These are phyloP conservation scores for Prunus yedoensis DNA, from an alignment of 331 rosid genomes.

Conservation along the genomic window DNA sequence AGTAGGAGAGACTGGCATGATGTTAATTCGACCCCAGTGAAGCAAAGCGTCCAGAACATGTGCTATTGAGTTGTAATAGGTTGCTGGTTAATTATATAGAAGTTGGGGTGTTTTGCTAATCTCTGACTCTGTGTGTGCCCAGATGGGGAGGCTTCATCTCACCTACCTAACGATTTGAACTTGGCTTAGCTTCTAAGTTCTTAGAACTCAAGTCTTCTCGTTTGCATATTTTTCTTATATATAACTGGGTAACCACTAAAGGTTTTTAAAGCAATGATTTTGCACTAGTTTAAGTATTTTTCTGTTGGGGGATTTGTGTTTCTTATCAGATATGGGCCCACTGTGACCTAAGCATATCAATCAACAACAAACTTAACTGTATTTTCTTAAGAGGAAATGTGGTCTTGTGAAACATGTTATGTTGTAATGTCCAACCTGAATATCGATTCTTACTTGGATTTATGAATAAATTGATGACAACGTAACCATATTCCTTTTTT, in stretches of 20 bases:
- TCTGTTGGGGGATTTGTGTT: background rate
- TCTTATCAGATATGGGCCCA: background rate
- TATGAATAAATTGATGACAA: too few relatives aligned
- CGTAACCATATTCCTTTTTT: too few relatives aligned
- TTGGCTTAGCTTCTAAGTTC: constrained; percentile 61
- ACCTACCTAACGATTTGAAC: constrained; percentile 62
- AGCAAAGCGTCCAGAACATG: background rate
- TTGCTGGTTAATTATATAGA: constrained; percentile 3
- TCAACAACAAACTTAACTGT: background rate
- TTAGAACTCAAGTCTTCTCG: constrained; percentile 50
- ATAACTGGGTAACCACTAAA: constrained; percentile 16
- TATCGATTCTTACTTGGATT: too few relatives aligned
- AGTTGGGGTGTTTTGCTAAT: background rate
- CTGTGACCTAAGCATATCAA: background rate
- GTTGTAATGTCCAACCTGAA: too few relatives aligned
- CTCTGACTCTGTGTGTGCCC: background rate
- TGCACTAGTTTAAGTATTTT: background rate
- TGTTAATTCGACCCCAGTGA: background rate
- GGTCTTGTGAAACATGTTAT: background rate
- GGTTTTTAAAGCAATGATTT: constrained; percentile 29
- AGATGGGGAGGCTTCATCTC: constrained; percentile 65
- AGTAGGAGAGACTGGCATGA: too few relatives aligned
- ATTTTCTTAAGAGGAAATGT: background rate
- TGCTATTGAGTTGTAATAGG: background rate
- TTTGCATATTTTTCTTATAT: constrained; percentile 13